Conservation (phyloP, 139 green algal genomes). For the Chlamydomonas asymmetrica region DNA sequence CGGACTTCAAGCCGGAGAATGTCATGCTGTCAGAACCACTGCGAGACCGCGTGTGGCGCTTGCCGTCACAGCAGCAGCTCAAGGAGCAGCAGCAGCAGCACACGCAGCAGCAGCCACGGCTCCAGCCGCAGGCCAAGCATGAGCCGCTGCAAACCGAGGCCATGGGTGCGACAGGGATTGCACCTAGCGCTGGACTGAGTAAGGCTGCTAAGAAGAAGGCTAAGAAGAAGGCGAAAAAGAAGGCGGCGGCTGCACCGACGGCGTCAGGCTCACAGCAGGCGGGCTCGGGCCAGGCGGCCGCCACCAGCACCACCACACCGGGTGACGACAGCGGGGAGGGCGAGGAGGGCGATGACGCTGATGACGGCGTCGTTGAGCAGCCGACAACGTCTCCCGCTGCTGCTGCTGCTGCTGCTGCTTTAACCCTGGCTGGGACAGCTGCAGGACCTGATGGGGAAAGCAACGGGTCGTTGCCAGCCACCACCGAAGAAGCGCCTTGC, state of each 20-base stretch:
- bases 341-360: not conserved
- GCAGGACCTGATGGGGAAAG: too few relatives aligned
- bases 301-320: too few relatives aligned
- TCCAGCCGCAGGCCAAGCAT: too few relatives aligned
- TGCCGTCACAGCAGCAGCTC: constrained; percentile 7
- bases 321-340: not conserved
- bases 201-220: constrained; percentile 38
- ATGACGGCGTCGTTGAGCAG: not conserved
- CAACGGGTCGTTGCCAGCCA: too few relatives aligned
- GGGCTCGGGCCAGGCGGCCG: too few relatives aligned
- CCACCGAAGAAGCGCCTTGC: too few relatives aligned
- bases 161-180: too few relatives aligned
- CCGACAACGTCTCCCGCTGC: too few relatives aligned
- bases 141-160: too few relatives aligned
- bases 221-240: constrained; percentile 34
- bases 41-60: constrained; percentile 41
- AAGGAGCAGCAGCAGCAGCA: constrained; percentile 8
- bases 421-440: too few relatives aligned
- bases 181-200: constrained; percentile 1
- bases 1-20: constrained; percentile 97
- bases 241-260: constrained; percentile 1
- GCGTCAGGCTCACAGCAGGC: constrained; percentile 2
- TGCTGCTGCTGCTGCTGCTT: too few relatives aligned
- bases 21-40: constrained; percentile 87
- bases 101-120: too few relatives aligned